Percentiles rank a stretch among this genome's conserved stretches.
phyloP scores from a whole-genome alignment of 352 stramenopile species.

The Phytophthora lateralis region DNA sequence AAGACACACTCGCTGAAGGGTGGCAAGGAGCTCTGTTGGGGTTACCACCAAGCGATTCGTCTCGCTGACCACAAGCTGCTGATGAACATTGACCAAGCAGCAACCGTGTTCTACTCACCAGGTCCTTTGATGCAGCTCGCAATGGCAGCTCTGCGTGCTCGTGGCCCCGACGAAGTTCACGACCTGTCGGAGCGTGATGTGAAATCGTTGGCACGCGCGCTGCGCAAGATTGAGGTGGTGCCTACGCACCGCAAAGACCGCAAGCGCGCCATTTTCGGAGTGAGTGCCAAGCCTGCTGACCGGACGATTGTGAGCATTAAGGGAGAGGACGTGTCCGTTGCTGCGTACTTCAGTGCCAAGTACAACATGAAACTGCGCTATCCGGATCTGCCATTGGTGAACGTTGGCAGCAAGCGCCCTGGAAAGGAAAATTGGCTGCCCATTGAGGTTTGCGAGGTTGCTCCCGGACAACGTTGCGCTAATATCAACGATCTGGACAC shows the following conservation, averaged over 20 bases:
- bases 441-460: conserved; percentile 80
- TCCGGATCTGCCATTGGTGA: conserved; percentile 69
- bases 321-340: conserved; percentile 49
- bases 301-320: conserved; percentile 56
- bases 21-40: conserved; percentile 70
- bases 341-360: conserved; percentile 52
- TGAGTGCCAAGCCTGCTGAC: conserved; percentile 40
- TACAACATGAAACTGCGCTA: conserved; percentile 66
- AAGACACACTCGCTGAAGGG: conserved; percentile 59
- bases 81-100: conserved; percentile 73
- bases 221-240: conserved; percentile 57
- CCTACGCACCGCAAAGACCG: conserved; percentile 51
- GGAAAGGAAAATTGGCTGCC: conserved; percentile 62
- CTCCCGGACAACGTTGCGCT: conserved; percentile 65
- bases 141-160: conserved; percentile 25
- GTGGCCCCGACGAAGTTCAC: conserved; percentile 19
- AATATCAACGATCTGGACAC: conserved; percentile 83
- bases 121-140: conserved; percentile 19
- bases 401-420: conserved; percentile 57
- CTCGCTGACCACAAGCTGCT: conserved; percentile 54
- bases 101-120: conserved; percentile 64
- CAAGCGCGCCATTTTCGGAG: conserved; percentile 48
- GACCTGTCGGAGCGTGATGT: conserved; percentile 22
- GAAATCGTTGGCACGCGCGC: conserved; percentile 33
- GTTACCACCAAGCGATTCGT: conserved; percentile 71